A percentile compares a stretch with the other conserved stretches of the same genome.
Conservation (phyloP, 2,329 filamentous ascomycete species). For the Ascochyta koolunga region DNA sequence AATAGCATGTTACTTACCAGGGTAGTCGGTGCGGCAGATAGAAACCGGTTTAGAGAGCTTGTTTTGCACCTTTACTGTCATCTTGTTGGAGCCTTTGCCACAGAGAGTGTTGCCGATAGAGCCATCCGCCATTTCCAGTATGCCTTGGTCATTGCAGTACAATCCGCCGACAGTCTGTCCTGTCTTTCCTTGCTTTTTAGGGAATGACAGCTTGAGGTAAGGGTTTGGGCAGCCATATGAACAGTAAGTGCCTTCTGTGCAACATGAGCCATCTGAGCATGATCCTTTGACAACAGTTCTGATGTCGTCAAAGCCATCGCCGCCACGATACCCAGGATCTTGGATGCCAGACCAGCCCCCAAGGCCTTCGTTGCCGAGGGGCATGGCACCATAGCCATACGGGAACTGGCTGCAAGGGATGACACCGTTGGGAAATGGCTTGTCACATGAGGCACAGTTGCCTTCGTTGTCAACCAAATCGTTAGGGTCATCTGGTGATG, state of each 20-base stretch:
- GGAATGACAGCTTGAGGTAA: slow-evolving; percentile 93
- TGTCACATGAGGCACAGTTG: slow-evolving; percentile 60
- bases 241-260: slow-evolving; percentile 72
- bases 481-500: slow-evolving; percentile 19
- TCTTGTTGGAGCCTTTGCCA: slow-evolving; percentile 69
- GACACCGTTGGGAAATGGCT: slow-evolving; percentile 76
- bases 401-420: slow-evolving; percentile 77
- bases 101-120: slow-evolving; percentile 73
- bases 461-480: slow-evolving; percentile 31
- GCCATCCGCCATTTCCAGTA: slow-evolving; percentile 70
- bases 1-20: slow-evolving; percentile 61
- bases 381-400: slow-evolving; percentile 77
- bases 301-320: slow-evolving; percentile 60
- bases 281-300: slow-evolving; percentile 69
- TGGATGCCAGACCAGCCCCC: slow-evolving; percentile 84
- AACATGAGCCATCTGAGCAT: slow-evolving; percentile 61
- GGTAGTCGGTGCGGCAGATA: slow-evolving; percentile 95
- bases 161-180: slow-evolving; percentile 89
- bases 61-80: slow-evolving; percentile 74
- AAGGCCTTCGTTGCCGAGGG: slow-evolving; percentile 70
- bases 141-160: slow-evolving; percentile 77
- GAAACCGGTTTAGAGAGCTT: slow-evolving; percentile 69
- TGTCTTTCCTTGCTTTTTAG: slow-evolving; percentile 74
- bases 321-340: slow-evolving; percentile 47
- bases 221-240: slow-evolving; percentile 92